phyloP scores from a whole-genome alignment of 768 basidiomycete species.

The Auriculariales sp. region DNA sequence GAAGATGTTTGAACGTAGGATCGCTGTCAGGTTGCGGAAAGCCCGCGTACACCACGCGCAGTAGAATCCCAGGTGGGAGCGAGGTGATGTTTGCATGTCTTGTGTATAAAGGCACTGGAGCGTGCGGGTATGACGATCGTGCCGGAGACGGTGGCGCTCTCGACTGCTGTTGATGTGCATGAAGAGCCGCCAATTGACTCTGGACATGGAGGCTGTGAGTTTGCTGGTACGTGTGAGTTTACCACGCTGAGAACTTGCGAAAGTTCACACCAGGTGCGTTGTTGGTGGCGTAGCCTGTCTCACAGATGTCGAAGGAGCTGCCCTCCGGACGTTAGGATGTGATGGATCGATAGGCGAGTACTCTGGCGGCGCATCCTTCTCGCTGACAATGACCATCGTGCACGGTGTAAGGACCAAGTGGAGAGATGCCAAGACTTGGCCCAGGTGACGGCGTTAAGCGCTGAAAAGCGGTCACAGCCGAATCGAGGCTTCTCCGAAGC shows the following conservation, averaged over 20 bases:
- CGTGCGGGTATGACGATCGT: neutral
- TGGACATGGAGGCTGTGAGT: neutral
- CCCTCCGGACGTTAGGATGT: neutral
- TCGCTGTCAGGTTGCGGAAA: conserved; percentile 37
- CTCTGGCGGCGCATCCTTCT: neutral
- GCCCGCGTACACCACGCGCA: conserved; percentile 51
- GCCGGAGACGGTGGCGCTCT: neutral
- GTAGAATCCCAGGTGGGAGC: conserved; percentile 48
- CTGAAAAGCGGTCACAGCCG: too few species aligned
- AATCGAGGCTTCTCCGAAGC: too few species aligned
- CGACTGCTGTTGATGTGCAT: neutral
- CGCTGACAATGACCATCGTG: neutral
- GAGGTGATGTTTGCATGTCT: conserved; percentile 13
- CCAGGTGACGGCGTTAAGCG: too few species aligned
- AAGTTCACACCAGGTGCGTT: neutral
- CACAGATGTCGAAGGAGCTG: neutral
- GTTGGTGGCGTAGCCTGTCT: neutral
- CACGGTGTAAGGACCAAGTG: too few species aligned
- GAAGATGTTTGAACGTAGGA: conserved; percentile 33
- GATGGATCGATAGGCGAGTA: neutral
- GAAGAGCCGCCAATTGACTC: neutral
- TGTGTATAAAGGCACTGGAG: neutral
- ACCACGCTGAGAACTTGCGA: neutral
- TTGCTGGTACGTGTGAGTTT: neutral
- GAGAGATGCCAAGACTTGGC: too few species aligned